Evolutionary conservation across 441 rosid species (phyloP).

Genomic region (Bocquillonia castaneifolia): DNA sequence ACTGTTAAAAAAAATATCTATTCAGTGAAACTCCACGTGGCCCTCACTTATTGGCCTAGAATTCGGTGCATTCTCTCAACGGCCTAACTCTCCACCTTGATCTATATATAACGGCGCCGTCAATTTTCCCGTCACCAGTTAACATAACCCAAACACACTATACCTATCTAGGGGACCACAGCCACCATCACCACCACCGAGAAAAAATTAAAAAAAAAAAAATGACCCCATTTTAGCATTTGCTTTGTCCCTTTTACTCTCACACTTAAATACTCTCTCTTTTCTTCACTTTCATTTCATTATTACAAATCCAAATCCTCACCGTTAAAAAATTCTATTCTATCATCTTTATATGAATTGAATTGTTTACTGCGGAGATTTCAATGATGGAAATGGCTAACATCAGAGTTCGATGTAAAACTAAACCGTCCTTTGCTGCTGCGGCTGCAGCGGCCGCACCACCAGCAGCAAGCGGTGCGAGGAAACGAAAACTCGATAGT

Average conservation of each 20-base stretch:
- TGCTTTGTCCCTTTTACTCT: slow-evolving; percentile 7
- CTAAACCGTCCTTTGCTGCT: slow-evolving; percentile 30
- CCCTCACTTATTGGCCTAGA: neutral
- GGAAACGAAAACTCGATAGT: slow-evolving; percentile 33
- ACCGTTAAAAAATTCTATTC: slow-evolving; percentile 31
- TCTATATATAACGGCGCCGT: slow-evolving; percentile 85
- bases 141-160: slow-evolving; percentile 23
- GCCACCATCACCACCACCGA: slow-evolving; percentile 11
- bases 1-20: neutral
- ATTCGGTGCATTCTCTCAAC: slow-evolving; percentile 21
- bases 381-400: slow-evolving; percentile 33
- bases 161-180: slow-evolving; percentile 38
- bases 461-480: slow-evolving; percentile 24
- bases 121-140: slow-evolving; percentile 50
- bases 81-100: slow-evolving; percentile 15
- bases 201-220: neutral
- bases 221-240: slow-evolving; percentile 5
- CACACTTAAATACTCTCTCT: neutral
- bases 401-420: slow-evolving; percentile 33
- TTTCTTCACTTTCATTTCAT: neutral
- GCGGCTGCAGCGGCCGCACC: slow-evolving; percentile 17
- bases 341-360: slow-evolving; percentile 25
- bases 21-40: slow-evolving; percentile 31
- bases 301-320: slow-evolving; percentile 29
- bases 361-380: slow-evolving; percentile 28